phyloP scores from a whole-genome alignment of 768 basidiomycete species.

The Leccinum arenicola region DNA sequence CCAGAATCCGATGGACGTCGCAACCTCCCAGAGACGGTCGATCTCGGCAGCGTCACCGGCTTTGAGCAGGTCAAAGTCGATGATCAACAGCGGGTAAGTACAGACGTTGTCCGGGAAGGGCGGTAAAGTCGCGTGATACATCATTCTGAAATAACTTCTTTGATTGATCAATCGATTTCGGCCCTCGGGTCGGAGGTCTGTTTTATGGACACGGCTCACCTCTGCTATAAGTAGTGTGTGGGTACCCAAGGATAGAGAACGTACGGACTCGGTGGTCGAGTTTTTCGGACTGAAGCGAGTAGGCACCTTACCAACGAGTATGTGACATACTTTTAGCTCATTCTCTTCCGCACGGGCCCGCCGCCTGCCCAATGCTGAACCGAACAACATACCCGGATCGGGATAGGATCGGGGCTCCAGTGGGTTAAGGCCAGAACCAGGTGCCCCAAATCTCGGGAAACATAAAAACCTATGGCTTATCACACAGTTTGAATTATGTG shows the following conservation, averaged over 20 bases:
- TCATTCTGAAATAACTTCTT: neutral
- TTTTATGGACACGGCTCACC: neutral
- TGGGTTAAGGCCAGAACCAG: too few species aligned
- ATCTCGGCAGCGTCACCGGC: neutral
- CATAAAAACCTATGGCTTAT: too few species aligned
- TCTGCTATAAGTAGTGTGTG: neutral
- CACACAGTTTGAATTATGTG: too few species aligned
- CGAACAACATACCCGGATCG: too few species aligned
- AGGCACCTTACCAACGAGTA: too few species aligned
- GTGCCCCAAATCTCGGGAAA: too few species aligned
- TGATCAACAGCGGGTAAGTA: neutral
- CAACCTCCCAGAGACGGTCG: neutral
- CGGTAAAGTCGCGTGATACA: neutral
- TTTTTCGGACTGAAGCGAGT: too few species aligned
- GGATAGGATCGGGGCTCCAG: too few species aligned
- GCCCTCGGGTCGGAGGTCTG: neutral
- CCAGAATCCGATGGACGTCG: neutral
- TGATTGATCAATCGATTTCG: neutral
- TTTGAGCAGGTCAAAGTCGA: neutral
- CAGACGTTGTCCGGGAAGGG: neutral
- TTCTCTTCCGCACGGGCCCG: too few species aligned
- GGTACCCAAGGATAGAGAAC: neutral
- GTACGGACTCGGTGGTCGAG: too few species aligned
- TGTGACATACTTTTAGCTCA: too few species aligned
- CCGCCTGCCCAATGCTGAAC: too few species aligned